These are phyloP conservation scores for Ophiostoma piceae DNA, from an alignment of 2,329 filamentous ascomycete species.

Conservation along the genomic window DNA sequence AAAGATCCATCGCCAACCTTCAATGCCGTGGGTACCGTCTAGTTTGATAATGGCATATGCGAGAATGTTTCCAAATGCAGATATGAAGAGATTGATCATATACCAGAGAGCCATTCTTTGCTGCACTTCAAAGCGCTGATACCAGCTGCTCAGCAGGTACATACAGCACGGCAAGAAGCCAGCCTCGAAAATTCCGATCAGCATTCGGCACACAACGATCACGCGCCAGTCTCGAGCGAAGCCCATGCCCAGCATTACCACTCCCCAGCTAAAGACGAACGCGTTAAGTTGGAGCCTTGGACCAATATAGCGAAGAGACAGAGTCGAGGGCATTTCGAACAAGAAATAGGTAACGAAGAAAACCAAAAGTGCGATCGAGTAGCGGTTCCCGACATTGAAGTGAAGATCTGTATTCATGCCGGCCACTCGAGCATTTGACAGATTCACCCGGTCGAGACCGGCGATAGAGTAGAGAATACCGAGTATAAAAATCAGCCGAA, in stretches of 20 bases:
- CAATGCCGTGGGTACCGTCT: slow-evolving; percentile 38
- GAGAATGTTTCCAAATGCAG: slow-evolving; percentile 32
- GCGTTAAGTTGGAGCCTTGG: slow-evolving; percentile 57
- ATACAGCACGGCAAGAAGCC: slow-evolving; percentile 53
- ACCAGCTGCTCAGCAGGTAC: slow-evolving; percentile 61
- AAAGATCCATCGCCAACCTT: background rate
- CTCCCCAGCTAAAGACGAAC: background rate
- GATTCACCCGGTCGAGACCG: slow-evolving; percentile 51
- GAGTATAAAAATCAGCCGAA: slow-evolving; percentile 37
- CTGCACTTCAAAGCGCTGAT: slow-evolving; percentile 59
- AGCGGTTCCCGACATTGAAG: slow-evolving; percentile 48
- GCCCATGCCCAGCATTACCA: background rate
- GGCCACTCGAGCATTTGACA: slow-evolving; percentile 44
- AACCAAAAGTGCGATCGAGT: slow-evolving; percentile 51
- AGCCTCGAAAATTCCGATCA: slow-evolving; percentile 50
- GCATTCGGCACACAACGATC: slow-evolving; percentile 35
- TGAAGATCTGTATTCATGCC: slow-evolving; percentile 34
- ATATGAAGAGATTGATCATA: slow-evolving; percentile 32
- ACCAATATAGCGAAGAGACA: slow-evolving; percentile 56
- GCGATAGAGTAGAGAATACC: slow-evolving; percentile 50
- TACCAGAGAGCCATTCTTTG: slow-evolving; percentile 44
- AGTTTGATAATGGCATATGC: slow-evolving; percentile 36
- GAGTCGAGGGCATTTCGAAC: slow-evolving; percentile 57
- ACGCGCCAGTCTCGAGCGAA: slow-evolving; percentile 19
- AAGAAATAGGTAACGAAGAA: slow-evolving; percentile 64